Evolutionary conservation across 1,284 basidiomycete species (phyloP), one percentile per base, ranked within the genome.

Genomic region (Fomitopsis pinicola): DNA sequence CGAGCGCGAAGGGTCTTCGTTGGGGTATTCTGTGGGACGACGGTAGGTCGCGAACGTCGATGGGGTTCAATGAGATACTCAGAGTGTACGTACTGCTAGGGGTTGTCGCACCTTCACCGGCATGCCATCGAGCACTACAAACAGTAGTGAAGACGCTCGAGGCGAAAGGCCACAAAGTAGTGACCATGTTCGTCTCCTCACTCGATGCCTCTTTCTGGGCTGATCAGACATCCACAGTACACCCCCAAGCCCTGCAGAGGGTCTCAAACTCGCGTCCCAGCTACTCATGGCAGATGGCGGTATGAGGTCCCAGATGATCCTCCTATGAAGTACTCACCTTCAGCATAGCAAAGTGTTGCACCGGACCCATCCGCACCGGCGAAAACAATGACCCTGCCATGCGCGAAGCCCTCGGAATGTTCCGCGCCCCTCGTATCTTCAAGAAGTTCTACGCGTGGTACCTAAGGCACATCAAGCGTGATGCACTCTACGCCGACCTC

Each of bases 1-100:
- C 74, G 14, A 62, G 57, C 6, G 67, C 64, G 36, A 70, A 69
- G 61, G 77, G 78, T 63, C 69, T 80, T 14, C 80, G 76, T 59
- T 83, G 81, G 76, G 85, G 82, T 22, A 79, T 86, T 2, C 77
- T 86, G 61, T 83, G 80, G 81, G 77, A 80, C 56, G 82, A 84
- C 66, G 81, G 82, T 72, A n/a, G 35, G 69, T 42, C 17, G 33
- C 12, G 6, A 7, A 28, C 14, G 7, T 19, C 4, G 30, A 33
- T 38, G 7, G 36, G 36, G 7, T 14, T 44, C 26, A 8, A 33
- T 33, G 30, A 8, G 30, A 33, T 33, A n/a, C 35, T 8, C 3
- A 40, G 15, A 28, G 19, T 56, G 28, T 19, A 10, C 12, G 33
- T 26, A 36, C 58, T 33, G 30, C 30, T 33, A 73, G 72, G 72